Base-by-base conservation (phyloP, 495 filamentous ascomycete species). In the Wilcoxina mikolae region DNA sequence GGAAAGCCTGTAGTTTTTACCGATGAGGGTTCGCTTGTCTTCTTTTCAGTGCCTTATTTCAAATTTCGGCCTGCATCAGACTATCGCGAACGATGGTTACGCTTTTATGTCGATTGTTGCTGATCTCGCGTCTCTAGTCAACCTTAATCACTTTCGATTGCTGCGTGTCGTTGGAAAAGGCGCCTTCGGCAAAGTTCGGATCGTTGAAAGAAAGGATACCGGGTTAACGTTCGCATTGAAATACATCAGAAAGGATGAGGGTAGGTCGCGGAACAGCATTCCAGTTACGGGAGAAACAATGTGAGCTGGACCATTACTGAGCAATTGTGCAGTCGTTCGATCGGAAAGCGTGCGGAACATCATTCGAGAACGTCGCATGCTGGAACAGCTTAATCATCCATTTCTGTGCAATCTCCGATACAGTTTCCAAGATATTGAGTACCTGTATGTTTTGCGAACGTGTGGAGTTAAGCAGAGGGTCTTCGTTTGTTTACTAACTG, bases 221-320 rank as follows among this genome's bases (percentile, higher is more conserved):
- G 82, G 81, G 43, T 81, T 84, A 66, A 89, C 89, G 5, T 98
- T 98, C 67, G 91, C 91, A 3, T 74, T 98, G 42, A 98, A 96
- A 66, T 96, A 98, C 68, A 96, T 98, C 50, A 82, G 91, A 41
- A 96, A 96, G 77, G 91, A 98, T 83, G 91, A 98, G 77, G 85
- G 89, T 93, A 62, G 51, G 82, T 70, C 53, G 23, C 22, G 24
- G n/a, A 12, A n/a, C 12, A 28, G 7, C 12, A 28, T 49, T 15
- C 28, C 28, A 4, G 10, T 3, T 22, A 22, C n/a, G 31, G 49
- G 28, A 10, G 47, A 28, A 45, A 44, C 49, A n/a, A n/a, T 53
- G n/a, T n/a, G n/a, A n/a, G n/a, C n/a, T n/a, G n/a, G n/a, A n/a
- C n/a, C n/a, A 38, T 38, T 9, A 38, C 17, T 38, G 33, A 38